Conservation (phyloP, 306 rosid species). For the Prosopis cineraria region DNA sequence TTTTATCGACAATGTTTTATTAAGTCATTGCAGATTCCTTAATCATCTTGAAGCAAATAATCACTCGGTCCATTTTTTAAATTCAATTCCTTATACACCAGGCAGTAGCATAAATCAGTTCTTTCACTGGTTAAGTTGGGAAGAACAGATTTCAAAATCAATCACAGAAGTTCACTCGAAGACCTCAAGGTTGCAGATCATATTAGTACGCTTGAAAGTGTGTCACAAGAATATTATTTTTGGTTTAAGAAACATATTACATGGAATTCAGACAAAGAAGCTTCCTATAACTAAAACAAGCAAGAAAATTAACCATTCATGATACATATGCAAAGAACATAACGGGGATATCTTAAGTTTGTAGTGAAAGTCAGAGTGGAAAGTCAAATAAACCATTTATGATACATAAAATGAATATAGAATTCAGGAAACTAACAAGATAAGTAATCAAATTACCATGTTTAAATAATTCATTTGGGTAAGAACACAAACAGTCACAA, state of each 20-base stretch:
- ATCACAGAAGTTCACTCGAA: constrained; percentile 12
- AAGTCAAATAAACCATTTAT: constrained; percentile 11
- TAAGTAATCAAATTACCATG: constrained; percentile 58
- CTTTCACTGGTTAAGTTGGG: not conserved
- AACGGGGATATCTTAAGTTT: constrained; percentile 10
- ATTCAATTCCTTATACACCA: constrained; percentile 1
- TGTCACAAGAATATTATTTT: too few species aligned
- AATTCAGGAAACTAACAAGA: constrained; percentile 28
- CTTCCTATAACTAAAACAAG: constrained; percentile 25
- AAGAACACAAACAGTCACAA: constrained; percentile 82
- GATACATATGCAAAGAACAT: not conserved
- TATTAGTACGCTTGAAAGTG: too few species aligned
- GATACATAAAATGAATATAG: not conserved
- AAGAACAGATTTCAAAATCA: constrained; percentile 13
- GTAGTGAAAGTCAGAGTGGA: not conserved
- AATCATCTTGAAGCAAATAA: constrained; percentile 10
- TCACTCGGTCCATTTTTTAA: not conserved
- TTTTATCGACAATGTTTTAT: too few species aligned
- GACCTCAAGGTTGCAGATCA: constrained; percentile 11
- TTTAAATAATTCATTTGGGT: constrained; percentile 99
- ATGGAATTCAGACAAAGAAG: too few species aligned
- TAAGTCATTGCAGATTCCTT: not conserved
- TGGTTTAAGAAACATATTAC: too few species aligned
- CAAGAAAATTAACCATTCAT: constrained; percentile 11
- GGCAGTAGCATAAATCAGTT: not conserved